Evolutionary conservation across 768 basidiomycete species (phyloP).

Genomic region (Botryobasidium botryosum): DNA sequence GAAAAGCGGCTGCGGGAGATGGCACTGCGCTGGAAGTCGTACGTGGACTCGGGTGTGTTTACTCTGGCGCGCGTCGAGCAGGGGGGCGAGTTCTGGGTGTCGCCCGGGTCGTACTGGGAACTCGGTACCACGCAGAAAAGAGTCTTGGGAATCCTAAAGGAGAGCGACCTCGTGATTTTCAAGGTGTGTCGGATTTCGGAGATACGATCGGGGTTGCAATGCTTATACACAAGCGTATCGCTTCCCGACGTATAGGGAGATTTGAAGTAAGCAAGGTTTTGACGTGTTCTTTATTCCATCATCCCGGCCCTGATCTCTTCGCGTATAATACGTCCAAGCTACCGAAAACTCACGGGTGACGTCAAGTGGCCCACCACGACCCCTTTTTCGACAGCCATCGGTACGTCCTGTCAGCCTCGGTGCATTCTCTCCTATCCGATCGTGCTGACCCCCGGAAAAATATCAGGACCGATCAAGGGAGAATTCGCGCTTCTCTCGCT

Average conservation of each 20-base stretch:
- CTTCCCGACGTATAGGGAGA: slow-evolving; percentile 50
- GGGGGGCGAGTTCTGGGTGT: slow-evolving; percentile 55
- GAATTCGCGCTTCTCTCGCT: slow-evolving; percentile 69
- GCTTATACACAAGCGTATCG: neutral
- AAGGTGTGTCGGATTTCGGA: slow-evolving; percentile 33
- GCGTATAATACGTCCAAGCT: slow-evolving; percentile 35
- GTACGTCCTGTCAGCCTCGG: slow-evolving; percentile 24
- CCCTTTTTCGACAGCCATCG: slow-evolving; percentile 54
- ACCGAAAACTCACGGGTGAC: slow-evolving; percentile 81
- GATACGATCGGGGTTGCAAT: neutral
- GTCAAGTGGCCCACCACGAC: slow-evolving; percentile 74
- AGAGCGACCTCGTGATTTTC: slow-evolving; percentile 60
- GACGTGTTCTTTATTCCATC: too few species aligned
- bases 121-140: neutral
- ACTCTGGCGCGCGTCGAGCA: slow-evolving; percentile 25
- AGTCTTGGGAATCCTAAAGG: slow-evolving; percentile 33
- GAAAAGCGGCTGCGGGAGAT: slow-evolving; percentile 44
- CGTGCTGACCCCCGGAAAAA: neutral
- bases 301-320: too few species aligned
- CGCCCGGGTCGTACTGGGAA: slow-evolving; percentile 60
- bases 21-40: slow-evolving; percentile 51
- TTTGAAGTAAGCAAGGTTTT: slow-evolving; percentile 65
- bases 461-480: slow-evolving; percentile 55
- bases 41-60: slow-evolving; percentile 58
- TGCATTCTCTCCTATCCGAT: neutral